Base-by-base conservation (phyloP, 2,329 filamentous ascomycete species). In the Lecanoromycetidae sp. region DNA sequence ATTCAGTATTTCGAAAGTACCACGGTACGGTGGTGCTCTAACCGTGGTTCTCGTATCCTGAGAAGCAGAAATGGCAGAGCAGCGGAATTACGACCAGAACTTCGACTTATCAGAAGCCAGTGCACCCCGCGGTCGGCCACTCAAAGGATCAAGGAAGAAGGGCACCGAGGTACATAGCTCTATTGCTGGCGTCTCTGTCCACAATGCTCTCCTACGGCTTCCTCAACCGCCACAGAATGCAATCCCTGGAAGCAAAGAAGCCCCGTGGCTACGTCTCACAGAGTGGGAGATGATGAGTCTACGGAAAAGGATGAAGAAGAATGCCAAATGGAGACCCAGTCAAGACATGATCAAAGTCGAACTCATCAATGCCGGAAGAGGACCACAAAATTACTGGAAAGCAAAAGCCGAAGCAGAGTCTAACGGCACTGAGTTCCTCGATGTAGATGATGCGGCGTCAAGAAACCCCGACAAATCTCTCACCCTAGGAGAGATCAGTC, bases 301-400 rank as follows among this genome's bases (percentile, higher is more conserved):
- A 8, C 43, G 43, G 9, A 46, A 46, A n/a, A 34, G 43, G 12
- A 46, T 46, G 43, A 46, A 46, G 43, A 46, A 46, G 35, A 46
- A 46, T 12, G 43, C 43, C 5, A 46, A 32, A 22, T 46, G 43
- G 43, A 34, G 29, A 32, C 43, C 43, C 17, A 46, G 43, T 30
- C 34, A 46, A 20, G 39, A 27, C 17, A 46, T 46, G 43, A 22
- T 46, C 19, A 17, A 15, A 27, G 33, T 37, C n/a, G 43, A 46
- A 46, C 43, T 46, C 10, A 39, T 33, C 15, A 29, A 38, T 15
- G 25, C 32, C 35, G 43, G 43, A 15, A 34, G 43, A n/a, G 43
- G 43, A 7, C 29, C 36, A 13, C 15, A 33, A 3, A 46, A 46
- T 4, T 46, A 46, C 25, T 32, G 35, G 34, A 35, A 12, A 19